These are phyloP conservation scores for Serpula lacrymans DNA, from an alignment of 768 basidiomycete genomes.

Conservation along the genomic window DNA sequence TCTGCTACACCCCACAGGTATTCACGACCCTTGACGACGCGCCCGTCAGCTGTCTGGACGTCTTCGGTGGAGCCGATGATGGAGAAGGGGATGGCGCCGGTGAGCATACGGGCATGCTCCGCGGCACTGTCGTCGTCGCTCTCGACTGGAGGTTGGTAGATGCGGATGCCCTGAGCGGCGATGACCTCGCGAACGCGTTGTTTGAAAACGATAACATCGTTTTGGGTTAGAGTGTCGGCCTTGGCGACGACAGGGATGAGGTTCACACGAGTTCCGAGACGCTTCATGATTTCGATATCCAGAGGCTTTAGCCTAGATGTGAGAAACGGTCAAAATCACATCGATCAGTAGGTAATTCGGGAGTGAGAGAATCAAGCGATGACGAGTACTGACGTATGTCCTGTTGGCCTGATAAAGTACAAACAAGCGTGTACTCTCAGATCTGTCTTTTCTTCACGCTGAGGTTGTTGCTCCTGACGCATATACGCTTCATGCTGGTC, in stretches of 20 bases:
- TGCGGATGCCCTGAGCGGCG: constrained; percentile 86
- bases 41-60: constrained; percentile 86
- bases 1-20: constrained; percentile 99
- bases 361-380: neutral
- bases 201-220: constrained; percentile 90
- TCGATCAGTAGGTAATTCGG: neutral
- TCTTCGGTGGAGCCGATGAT: constrained; percentile 98
- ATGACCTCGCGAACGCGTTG: constrained; percentile 91
- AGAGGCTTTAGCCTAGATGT: constrained; percentile 81
- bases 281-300: constrained; percentile 99
- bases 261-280: constrained; percentile 95
- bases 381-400: constrained; percentile 95
- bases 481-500: constrained; percentile 95
- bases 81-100: constrained; percentile 95
- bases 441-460: constrained; percentile 91
- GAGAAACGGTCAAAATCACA: no score
- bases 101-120: constrained; percentile 83
- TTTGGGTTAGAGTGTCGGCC: constrained; percentile 95
- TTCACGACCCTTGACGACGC: constrained; percentile 93
- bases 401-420: constrained; percentile 95
- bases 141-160: constrained; percentile 93
- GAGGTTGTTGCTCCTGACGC: constrained; percentile 99
- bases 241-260: constrained; percentile 97
- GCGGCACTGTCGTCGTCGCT: constrained; percentile 80
- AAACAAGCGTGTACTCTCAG: constrained; percentile 94